Percentiles rank a stretch among this genome's conserved stretches.
Conservation (phyloP, 2,329 filamentous ascomycete genomes). For the Ophiostoma montium region DNA sequence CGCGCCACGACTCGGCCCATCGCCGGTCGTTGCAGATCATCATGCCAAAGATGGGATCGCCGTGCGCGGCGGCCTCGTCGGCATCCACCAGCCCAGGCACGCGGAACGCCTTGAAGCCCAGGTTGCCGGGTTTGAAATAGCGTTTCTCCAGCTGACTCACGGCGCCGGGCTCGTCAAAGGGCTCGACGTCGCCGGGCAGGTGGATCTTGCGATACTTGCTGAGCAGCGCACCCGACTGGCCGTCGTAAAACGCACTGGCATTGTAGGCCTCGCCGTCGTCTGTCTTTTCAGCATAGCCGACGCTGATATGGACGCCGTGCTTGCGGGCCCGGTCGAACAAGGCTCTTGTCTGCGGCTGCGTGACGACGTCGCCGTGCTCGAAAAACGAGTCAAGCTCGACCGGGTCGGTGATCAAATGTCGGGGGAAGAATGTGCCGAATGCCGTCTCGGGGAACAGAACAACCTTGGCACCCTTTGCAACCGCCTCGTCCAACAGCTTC, state of each 20-base stretch:
- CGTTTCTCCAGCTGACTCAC: slow-evolving; percentile 40
- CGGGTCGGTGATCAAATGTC: slow-evolving; percentile 31
- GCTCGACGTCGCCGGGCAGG: slow-evolving; percentile 37
- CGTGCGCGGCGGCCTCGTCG: slow-evolving; percentile 21
- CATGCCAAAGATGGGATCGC: slow-evolving; percentile 39
- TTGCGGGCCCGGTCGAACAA: slow-evolving; percentile 34
- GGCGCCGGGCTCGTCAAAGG: slow-evolving; percentile 31
- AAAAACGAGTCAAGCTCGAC: slow-evolving; percentile 34
- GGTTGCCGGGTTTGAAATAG: slow-evolving; percentile 37
- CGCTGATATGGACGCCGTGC: slow-evolving; percentile 33
- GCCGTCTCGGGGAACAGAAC: slow-evolving; percentile 40
- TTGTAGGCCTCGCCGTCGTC: slow-evolving; percentile 28
- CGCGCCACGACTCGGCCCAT: slow-evolving; percentile 38
- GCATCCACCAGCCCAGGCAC: slow-evolving; percentile 30
- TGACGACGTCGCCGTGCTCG: slow-evolving; percentile 29
- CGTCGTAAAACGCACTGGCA: slow-evolving; percentile 36
- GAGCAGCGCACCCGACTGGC: slow-evolving; percentile 25
- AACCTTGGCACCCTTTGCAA: slow-evolving; percentile 29
- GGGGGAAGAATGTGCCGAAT: slow-evolving; percentile 42
- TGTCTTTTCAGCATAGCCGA: slow-evolving; percentile 37
- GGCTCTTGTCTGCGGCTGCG: slow-evolving; percentile 29
- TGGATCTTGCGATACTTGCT: slow-evolving; percentile 42
- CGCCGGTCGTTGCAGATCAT: slow-evolving; percentile 40
- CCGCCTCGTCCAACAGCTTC: slow-evolving; percentile 31
- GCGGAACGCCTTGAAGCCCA: slow-evolving; percentile 39